Evolutionary conservation across 352 stramenopile species (phyloP).

Genomic region (Phytopythium chamaehyphon): DNA sequence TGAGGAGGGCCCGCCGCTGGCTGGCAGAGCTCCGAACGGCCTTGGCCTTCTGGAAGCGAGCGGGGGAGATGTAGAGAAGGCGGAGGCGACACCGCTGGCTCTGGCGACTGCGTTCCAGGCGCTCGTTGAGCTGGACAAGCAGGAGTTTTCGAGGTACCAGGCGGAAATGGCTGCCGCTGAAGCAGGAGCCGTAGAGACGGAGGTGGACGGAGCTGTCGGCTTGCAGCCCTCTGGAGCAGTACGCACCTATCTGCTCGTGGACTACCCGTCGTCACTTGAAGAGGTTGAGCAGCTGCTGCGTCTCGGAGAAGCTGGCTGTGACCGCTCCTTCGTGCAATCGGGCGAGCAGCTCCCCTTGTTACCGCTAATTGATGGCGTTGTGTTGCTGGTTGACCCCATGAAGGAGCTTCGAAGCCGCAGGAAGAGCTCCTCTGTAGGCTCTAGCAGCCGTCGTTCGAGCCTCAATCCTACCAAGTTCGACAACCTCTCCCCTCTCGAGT

Average conservation of each 20-base stretch:
- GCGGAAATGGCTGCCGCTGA: background rate
- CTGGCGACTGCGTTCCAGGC: conserved; percentile 52
- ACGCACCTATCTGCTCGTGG: conserved; percentile 52
- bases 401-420: conserved; percentile 22
- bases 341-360: conserved; percentile 26
- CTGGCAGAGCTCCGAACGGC: too few relatives aligned
- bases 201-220: too few relatives aligned
- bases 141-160: conserved; percentile 17
- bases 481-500: conserved; percentile 5
- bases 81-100: conserved; percentile 16
- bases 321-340: background rate
- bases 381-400: conserved; percentile 36
- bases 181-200: background rate
- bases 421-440: conserved; percentile 8
- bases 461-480: conserved; percentile 9
- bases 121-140: conserved; percentile 39
- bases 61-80: background rate
- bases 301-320: conserved; percentile 25
- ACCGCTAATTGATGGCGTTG: conserved; percentile 52
- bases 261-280: conserved; percentile 47
- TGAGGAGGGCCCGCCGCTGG: too few relatives aligned
- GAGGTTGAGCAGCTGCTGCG: conserved; percentile 47
- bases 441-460: conserved; percentile 23
- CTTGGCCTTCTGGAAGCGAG: background rate
- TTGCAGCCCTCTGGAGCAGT: conserved; percentile 6